Percentiles rank a stretch among this genome's conserved stretches.
Conservation (phyloP, 1,139 yeast species). For the Geotrichum carabidarum region DNA sequence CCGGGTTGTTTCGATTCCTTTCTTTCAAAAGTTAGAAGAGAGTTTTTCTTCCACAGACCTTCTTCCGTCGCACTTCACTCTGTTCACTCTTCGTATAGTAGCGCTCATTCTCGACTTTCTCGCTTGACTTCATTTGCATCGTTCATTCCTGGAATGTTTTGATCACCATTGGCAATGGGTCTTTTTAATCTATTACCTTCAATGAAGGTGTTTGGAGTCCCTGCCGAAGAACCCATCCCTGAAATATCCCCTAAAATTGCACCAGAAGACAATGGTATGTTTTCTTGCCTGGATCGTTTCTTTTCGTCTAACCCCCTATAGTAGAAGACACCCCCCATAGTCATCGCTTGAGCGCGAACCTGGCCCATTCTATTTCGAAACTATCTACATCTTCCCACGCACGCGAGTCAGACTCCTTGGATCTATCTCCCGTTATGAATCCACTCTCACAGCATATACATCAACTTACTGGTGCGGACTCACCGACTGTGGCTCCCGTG, state of each 20-base stretch:
- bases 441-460: conserved; percentile 15
- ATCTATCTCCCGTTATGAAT: not conserved
- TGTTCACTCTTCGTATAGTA: not conserved
- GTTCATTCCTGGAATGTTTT: not conserved
- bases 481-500: not conserved
- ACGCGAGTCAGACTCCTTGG: not conserved
- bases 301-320: not conserved
- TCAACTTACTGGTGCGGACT: not conserved
- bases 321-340: not conserved
- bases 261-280: not conserved
- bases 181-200: not conserved
- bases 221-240: not conserved
- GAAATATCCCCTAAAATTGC: not conserved
- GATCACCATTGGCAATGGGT: not conserved
- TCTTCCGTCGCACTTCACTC: not conserved
- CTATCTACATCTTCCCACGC: not conserved
- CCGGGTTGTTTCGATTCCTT: not conserved
- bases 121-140: not conserved
- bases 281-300: not conserved
- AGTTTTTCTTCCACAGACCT: not conserved
- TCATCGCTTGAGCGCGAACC: not conserved
- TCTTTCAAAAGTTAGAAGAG: not conserved
- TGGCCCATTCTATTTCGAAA: not conserved
- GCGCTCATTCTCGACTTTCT: not conserved
- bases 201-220: not conserved